Evolutionary conservation across 805 yeast genomes (phyloP), one percentile per base, ranked within the genome.

Genomic region (Zygosaccharomyces bailii): DNA sequence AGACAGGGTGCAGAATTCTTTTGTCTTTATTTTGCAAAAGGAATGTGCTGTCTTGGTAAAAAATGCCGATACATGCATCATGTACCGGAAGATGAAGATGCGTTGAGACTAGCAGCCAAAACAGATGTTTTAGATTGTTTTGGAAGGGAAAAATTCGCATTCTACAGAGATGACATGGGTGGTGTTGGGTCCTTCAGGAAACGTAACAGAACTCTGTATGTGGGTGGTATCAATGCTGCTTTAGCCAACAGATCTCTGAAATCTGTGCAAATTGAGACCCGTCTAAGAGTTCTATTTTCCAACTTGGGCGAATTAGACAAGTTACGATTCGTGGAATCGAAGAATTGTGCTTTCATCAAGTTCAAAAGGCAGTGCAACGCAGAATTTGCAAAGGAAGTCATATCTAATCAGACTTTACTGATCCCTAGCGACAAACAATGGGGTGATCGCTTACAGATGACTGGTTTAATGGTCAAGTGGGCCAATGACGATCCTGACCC

Each of bases 341-440:
- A 82, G 56, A 78, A 79, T 31, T 79, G 90, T 57, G 96, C 90
- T 0, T 90, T 91, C 67, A 77, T 93, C 5, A 82, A 85, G 0
- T 91, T 69, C 58, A 72, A 71, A 45, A 62, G 72, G 27, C 96
- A 87, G 55, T 62, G 74, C 16, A 82, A 76, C 58, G 97, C 97
- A 0, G 97, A 91, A 62, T 93, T 91, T 71, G 96, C 96, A 0
- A 86, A 87, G 56, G 98, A 91, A 63, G 96, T 96, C 1, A 87
- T 91, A 96, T 78, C 83, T 31, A 82, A 82, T 34, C 98, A 91
- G 61, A 74, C 85, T 6, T 61, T 90, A 5, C 75, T 81, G 42
- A 39, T 53, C 5, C 56, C 59, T 2, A 55, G 52, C 19, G 66
- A 61, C 36, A 56, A 54, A 29, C 80, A 75, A 34, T 74, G 76